A percentile compares a stretch with the other conserved stretches of the same genome.
These are phyloP conservation scores for Lasiosphaeriaceae sp. DNA, from an alignment of 495 filamentous ascomycete species.

Conservation along the genomic window DNA sequence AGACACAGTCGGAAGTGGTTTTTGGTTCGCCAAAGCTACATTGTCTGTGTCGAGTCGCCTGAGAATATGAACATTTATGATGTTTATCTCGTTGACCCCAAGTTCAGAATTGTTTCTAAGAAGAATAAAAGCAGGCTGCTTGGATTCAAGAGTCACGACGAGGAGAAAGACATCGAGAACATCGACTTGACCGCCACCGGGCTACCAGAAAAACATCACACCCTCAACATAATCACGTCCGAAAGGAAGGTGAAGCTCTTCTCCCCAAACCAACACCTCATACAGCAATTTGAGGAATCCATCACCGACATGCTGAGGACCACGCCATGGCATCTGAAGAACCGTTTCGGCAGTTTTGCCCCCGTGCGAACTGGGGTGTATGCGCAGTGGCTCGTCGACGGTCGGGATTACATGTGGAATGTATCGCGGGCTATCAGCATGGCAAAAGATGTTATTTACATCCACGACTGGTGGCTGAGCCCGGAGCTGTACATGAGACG, in stretches of 20 bases:
- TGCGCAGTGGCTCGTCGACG: conserved; percentile 97
- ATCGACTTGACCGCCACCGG: conserved; percentile 54
- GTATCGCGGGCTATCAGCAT: conserved; percentile 95
- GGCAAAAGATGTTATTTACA: conserved; percentile 97
- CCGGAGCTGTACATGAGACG: conserved; percentile 95
- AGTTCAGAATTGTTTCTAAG: conserved; percentile 74
- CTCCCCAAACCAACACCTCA: conserved; percentile 82
- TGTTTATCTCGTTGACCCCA: conserved; percentile 87
- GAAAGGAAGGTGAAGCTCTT: conserved; percentile 89
- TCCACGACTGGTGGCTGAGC: conserved; percentile 99
- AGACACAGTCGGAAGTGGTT: conserved; percentile 96
- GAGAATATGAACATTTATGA: conserved; percentile 99
- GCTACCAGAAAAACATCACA: conserved; percentile 66
- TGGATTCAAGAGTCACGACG: conserved; percentile 52
- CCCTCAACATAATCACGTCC: conserved; percentile 75
- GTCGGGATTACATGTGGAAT: conserved; percentile 98
- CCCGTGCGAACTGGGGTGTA: conserved; percentile 82
- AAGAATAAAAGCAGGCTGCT: conserved; percentile 65
- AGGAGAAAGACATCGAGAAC: conserved; percentile 31
- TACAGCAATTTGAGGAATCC: conserved; percentile 90
- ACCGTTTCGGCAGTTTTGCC: conserved; percentile 92
- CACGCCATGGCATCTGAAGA: conserved; percentile 74
- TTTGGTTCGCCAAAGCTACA: conserved; percentile 92
- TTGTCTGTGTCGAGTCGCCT: conserved; percentile 95
- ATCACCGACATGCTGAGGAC: conserved; percentile 76